Evolutionary conservation across 495 filamentous ascomycete species (phyloP).

Genomic region (Usnea hakonensis): DNA sequence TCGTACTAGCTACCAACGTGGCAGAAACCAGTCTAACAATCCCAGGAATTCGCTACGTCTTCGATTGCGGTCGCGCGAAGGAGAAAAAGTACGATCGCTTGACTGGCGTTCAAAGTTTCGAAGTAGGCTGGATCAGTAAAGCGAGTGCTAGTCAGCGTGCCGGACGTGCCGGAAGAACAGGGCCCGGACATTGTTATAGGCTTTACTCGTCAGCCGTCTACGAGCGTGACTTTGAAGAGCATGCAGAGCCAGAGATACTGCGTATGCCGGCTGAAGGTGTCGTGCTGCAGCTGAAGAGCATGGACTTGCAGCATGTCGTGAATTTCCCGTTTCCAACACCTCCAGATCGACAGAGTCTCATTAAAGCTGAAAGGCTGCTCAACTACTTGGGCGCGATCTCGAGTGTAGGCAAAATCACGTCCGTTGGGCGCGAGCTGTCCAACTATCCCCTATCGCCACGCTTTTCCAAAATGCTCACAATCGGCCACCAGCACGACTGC

Average conservation of each 20-base stretch:
- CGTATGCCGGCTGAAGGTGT: slow-evolving; percentile 89
- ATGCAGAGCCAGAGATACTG: slow-evolving; percentile 80
- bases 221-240: slow-evolving; percentile 81
- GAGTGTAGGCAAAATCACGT: slow-evolving; percentile 63
- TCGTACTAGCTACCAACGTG: slow-evolving; percentile 93
- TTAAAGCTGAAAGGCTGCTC: slow-evolving; percentile 79
- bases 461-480: slow-evolving; percentile 80
- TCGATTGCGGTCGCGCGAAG: slow-evolving; percentile 88
- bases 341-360: slow-evolving; percentile 69
- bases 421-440: slow-evolving; percentile 70
- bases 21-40: slow-evolving; percentile 97
- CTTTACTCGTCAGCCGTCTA: slow-evolving; percentile 92
- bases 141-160: slow-evolving; percentile 88
- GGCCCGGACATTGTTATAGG: slow-evolving; percentile 90
- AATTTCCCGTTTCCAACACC: slow-evolving; percentile 98
- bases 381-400: slow-evolving; percentile 64
- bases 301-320: slow-evolving; percentile 82
- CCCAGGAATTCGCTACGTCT: slow-evolving; percentile 90
- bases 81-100: slow-evolving; percentile 76
- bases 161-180: slow-evolving; percentile 91
- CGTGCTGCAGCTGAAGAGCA: slow-evolving; percentile 89
- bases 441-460: slow-evolving; percentile 84
- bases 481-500: slow-evolving; percentile 77
- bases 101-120: slow-evolving; percentile 91
- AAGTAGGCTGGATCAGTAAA: slow-evolving; percentile 95